Base-by-base conservation (phyloP, 2,329 filamentous ascomycete genomes). In the Scedosporium dehoogii region DNA sequence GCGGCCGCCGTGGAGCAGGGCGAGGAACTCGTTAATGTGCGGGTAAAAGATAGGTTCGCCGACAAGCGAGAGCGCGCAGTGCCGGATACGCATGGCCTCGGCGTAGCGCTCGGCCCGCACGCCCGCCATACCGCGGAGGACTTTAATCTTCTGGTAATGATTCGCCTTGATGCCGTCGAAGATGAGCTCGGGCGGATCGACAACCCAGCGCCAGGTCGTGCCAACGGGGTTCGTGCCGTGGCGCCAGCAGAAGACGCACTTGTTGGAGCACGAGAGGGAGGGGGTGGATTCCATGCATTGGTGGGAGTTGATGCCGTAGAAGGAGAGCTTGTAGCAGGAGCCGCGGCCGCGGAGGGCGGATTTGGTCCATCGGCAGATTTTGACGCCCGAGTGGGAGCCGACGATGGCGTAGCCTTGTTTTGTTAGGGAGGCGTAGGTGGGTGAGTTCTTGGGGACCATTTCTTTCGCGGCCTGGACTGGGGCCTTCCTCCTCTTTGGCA, bases 31-130 rank as follows among this genome's bases (percentile, higher is more conserved):
- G 74, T 99, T 97, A 80, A 97, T 97, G 71, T 96, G 87, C 9
- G 94, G 94, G 74, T 97, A 97, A 78, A 97, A 97, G 69, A 97
- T 97, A n/a, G 93, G 93, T 74, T 99, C 93, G 68, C 94, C 93
- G 23, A 99, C 94, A 9, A 99, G 81, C 67, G 87, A 91, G 10
- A 99, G 79, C 0, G 94, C 94, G 73, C 93, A 99, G 75, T 99
- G 93, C 0, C 91, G 84, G 69, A 99, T 96, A 51, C 86, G 83
- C 88, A 97, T 91, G 0, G 92, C 93, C 77, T 97, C 94, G 6
- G 88, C 86, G 70, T 96, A 97, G 3, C 94, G 84, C 74, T 97
- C 93, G 1, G 92, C 90, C 10, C 93, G 85, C 3, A 97, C 91
- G 4, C 94, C 94, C 0, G 94, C 93, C 0, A 97, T 90, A 60